Percentiles rank a stretch among this genome's conserved stretches.
Evolutionary conservation across 192 early-diverging fungal species (phyloP).

Genomic region (Backusella sp.): DNA sequence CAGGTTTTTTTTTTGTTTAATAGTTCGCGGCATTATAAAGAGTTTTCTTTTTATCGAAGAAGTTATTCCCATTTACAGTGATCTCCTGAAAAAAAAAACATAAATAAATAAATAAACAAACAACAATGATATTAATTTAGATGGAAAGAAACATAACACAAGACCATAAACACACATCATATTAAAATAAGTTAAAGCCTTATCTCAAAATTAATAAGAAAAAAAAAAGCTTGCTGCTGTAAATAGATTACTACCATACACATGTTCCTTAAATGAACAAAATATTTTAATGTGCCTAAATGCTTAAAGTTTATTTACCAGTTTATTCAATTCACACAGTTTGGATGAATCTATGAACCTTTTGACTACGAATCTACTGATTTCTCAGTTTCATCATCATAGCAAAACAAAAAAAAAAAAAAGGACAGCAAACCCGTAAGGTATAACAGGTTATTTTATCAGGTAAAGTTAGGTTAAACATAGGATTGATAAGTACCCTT

Average conservation of each 20-base stretch:
- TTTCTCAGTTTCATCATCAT: too few relatives aligned
- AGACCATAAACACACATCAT: neutral
- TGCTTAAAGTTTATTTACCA: neutral
- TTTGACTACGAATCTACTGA: too few relatives aligned
- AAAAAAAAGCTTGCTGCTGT: too few relatives aligned
- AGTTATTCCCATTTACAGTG: neutral
- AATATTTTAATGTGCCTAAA: neutral
- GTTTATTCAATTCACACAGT: too few relatives aligned
- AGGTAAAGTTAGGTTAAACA: neutral
- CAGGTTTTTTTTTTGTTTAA: constrained; percentile 5
- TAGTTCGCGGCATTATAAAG: neutral
- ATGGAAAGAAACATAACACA: neutral
- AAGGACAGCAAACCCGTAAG: too few relatives aligned
- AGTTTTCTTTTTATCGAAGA: neutral
- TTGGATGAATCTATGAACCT: too few relatives aligned
- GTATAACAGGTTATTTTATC: too few relatives aligned
- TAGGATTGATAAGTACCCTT: neutral
- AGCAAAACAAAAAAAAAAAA: too few relatives aligned
- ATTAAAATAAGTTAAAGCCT: neutral
- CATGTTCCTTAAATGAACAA: neutral
- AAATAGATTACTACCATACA: too few relatives aligned
- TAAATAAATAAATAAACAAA: neutral
- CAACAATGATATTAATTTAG: neutral
- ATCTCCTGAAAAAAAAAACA: neutral
- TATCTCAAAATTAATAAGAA: neutral